Percentiles rank a stretch among this genome's conserved stretches.
These are phyloP conservation scores for Cyclocybe cylindracea DNA, from an alignment of 768 basidiomycete genomes.

Conservation along the genomic window DNA sequence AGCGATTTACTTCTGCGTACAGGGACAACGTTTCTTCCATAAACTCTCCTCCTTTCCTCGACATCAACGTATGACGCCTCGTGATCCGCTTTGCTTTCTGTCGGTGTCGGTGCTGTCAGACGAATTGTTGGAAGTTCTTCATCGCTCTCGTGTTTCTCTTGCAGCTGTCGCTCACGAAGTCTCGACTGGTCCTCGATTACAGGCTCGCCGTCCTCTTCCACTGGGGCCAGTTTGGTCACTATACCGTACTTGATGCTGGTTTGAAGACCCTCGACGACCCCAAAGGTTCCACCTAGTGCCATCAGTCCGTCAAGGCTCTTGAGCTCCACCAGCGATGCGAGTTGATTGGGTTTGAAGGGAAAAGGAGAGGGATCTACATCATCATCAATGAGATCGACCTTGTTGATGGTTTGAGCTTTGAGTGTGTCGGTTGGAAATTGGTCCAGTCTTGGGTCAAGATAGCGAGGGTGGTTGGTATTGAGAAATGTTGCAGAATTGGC, in stretches of 20 bases:
- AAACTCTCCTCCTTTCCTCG: slow-evolving; percentile 65
- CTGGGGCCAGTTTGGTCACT: slow-evolving; percentile 17
- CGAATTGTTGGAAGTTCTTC: slow-evolving; percentile 34
- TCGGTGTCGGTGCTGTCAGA: slow-evolving; percentile 36
- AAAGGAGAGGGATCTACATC: slow-evolving; percentile 70
- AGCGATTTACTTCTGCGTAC: slow-evolving; percentile 67
- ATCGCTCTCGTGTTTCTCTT: slow-evolving; percentile 25
- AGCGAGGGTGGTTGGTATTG: no score
- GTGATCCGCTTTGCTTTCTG: slow-evolving; percentile 11
- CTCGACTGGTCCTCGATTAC: slow-evolving; percentile 1
- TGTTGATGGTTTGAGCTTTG: slow-evolving; percentile 28
- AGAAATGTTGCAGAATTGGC: no score
- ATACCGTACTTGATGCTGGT: slow-evolving; percentile 58
- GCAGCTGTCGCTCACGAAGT: slow-evolving; percentile 23
- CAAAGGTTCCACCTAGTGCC: slow-evolving; percentile 68
- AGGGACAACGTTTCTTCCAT: slow-evolving; percentile 77
- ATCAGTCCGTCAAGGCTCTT: slow-evolving; percentile 72
- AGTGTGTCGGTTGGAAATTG: no score
- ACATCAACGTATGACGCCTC: slow-evolving; percentile 41
- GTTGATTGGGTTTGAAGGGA: slow-evolving; percentile 64
- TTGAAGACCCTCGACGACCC: slow-evolving; percentile 73
- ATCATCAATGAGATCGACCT: slow-evolving; percentile 39
- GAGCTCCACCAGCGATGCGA: slow-evolving; percentile 89
- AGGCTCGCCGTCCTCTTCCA: slow-evolving; percentile 9
- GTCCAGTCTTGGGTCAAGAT: no score